Base-by-base conservation (phyloP, 2,329 filamentous ascomycete genomes). In the Colletotrichum destructivum region DNA sequence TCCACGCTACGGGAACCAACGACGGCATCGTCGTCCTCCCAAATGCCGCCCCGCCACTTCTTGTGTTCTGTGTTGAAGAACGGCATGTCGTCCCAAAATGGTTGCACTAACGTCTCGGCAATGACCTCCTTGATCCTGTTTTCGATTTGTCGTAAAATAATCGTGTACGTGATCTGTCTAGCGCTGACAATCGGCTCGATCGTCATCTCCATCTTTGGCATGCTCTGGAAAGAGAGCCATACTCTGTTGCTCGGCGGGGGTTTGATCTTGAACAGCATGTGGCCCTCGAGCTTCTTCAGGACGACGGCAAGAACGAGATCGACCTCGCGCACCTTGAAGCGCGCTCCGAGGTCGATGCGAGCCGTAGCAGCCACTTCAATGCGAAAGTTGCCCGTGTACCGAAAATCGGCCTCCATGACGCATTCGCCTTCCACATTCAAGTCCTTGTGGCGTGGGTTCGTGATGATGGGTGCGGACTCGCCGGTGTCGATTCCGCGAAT, bases 101-200 rank as follows among this genome's bases (percentile, higher is more conserved):
- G 96, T 67, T 92, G 86, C 2, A 99, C 96, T 23, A 98, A 81
- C 1, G 95, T 98, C 82, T 99, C 96, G 12, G 93, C 94, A 72
- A 99, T 88, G 11, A 98, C 95, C 81, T 98, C 95, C 78, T 97
- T 93, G 79, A 99, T 98, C 61, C 95, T 89, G 78, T 93, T 97
- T 82, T 99, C 96, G 71, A 99, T 98, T 73, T 97, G 94, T 61
- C 95, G 91, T 15, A 98, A 87, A 66, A 99, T 96, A 71, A 98
- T 89, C 2, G 92, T 94, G 81, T 98, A 98, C 0, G 96, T 98
- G 75, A 99, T 98, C 80, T 98, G 96, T 69, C 96, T 91, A 16
- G 95, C 93, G 83, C 95, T 98, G 62, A 99, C 95, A 75, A 99
- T 95, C 4, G 96, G 96, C 80, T 98, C 95, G 54, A 98, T 94